Evolutionary conservation across 2,329 filamentous ascomycete species (phyloP), one percentile per base, ranked within the genome.

Genomic region (Phaeosphaeria sp.): DNA sequence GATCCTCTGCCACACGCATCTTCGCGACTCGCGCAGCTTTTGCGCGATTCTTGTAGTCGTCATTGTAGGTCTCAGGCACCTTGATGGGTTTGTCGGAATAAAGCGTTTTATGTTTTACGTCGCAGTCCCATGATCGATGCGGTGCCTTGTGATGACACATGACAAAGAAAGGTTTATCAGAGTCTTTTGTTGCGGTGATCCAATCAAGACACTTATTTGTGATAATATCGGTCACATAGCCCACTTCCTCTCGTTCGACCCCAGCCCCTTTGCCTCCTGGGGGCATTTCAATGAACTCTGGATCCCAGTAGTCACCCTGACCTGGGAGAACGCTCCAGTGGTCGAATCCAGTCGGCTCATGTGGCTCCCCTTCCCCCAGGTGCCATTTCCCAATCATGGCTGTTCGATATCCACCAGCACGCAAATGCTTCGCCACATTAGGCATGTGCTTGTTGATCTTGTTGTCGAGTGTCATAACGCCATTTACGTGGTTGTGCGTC

Each of bases 91-190:
- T 79, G 1, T 69, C 76, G 66, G n/a, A n/a, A n/a, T 85, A 85
- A 1, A 85, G 67, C 44, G 78, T 39, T 54, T 80, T 81, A 67
- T 85, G 81, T 59, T 82, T 82, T 6, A 75, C 63, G 55, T 85
- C 73, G 53, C 74, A 83, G 60, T 85, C 82, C 83, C 83, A 85
- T 13, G 75, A 79, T 3, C 82, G 76, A 60, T 85, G 83, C 0
- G 83, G 83, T 0, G 83, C 83, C 61, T 85, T 85, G 66, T 85
- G 83, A 60, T 85, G 83, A 63, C 82, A 85, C 83, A 85, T 85
- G 44, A 84, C 63, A 63, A 84, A 85, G 68, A 85, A 85, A 0
- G 82, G 82, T 5, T 11, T n/a, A n/a, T n/a, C n/a, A n/a, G 30
- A 3, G 30, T 7, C 30, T n/a, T n/a, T 56, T 60, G 42, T 74